Conservation (phyloP, 495 filamentous ascomycete species). For the Neurospora sublineolata region DNA sequence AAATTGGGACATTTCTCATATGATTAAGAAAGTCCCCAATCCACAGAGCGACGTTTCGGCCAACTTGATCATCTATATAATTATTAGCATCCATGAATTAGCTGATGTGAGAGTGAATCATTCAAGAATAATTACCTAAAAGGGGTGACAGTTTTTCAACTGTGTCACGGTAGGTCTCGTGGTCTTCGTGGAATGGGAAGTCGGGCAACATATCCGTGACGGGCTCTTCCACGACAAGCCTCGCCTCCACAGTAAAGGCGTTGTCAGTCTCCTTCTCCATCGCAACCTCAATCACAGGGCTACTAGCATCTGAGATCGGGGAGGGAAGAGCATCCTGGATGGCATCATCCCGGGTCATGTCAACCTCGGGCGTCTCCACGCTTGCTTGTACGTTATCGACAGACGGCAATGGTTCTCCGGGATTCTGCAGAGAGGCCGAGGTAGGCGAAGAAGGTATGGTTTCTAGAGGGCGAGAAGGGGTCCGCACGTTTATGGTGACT, state of each 20-base stretch:
- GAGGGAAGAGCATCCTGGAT: slow-evolving; percentile 22
- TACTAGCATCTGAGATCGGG: slow-evolving; percentile 25
- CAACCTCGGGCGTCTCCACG: slow-evolving; percentile 32
- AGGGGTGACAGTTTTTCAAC: slow-evolving; percentile 15
- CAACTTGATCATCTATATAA: slow-evolving; percentile 26
- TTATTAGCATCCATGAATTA: slow-evolving; percentile 14
- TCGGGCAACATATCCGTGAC: slow-evolving; percentile 19
- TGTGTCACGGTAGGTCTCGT: slow-evolving; percentile 29
- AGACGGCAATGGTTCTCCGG: slow-evolving; percentile 5
- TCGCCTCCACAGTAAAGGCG: slow-evolving; percentile 10
- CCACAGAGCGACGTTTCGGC: slow-evolving; percentile 31
- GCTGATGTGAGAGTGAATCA: not conserved
- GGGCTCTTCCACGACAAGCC: slow-evolving; percentile 1
- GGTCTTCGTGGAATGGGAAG: slow-evolving; percentile 31
- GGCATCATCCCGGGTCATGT: slow-evolving; percentile 19
- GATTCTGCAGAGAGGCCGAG: slow-evolving; percentile 28
- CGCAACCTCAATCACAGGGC: slow-evolving; percentile 24
- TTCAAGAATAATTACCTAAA: not conserved
- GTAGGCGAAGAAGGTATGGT: slow-evolving; percentile 33
- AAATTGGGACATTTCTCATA: slow-evolving; percentile 11
- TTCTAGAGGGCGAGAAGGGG: slow-evolving; percentile 23
- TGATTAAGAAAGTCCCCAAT: slow-evolving; percentile 29
- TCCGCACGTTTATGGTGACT: slow-evolving; percentile 45
- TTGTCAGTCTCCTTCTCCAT: slow-evolving; percentile 24
- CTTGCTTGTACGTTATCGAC: slow-evolving; percentile 24